Base-by-base conservation (phyloP, 306 rosid species). In the Fragaria nilgerrensis region DNA sequence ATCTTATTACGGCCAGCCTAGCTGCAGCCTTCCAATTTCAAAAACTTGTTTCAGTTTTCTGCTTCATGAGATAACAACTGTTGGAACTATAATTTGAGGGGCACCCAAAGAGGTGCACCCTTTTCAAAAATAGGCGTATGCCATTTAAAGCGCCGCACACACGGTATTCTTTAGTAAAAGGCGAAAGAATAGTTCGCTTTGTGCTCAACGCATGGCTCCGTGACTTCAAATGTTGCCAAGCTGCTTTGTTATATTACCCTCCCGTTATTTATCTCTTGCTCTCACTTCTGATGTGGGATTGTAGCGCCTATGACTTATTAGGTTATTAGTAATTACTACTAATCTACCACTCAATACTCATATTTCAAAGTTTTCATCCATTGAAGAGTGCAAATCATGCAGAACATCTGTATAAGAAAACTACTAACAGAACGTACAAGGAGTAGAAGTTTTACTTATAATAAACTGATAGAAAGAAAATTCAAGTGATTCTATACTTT, bases 81-180 rank as follows among this genome's bases (percentile, higher is more conserved):
- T 49, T 4, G 19, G 5, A 49, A 47, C 16, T 47, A 47, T 2
- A 13, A 49, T 50, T 50, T 50, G 56, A 50, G 56, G 9, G 56
- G 56, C 56, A 50, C 55, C 55, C 6, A 15, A 19, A 47, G 19
- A 48, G 52, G 19, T 13, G 19, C 52, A 3, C 56, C 56, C 56
- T 50, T 50, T 17, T 29, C 48, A 83, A 82, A 86, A 86, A 76
- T 81, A 50, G 70, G 76, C 78, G 74, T 79, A 86, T 70, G 82
- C 86, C 84, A 73, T 47, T 37, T 5, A 0, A 0, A 8, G 72
- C 56, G 17, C 13, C 68, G 25, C 27, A 39, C 68, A 73, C 77
- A 39, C 77, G 53, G 67, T 56, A 56, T 56, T 73, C 68, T 56
- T 73, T 73, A 73, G 53, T 73, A 73, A 73, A 73, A 73, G 77